Conservation (phyloP, 768 basidiomycete genomes). For the Coprinellus aureogranulatus region DNA sequence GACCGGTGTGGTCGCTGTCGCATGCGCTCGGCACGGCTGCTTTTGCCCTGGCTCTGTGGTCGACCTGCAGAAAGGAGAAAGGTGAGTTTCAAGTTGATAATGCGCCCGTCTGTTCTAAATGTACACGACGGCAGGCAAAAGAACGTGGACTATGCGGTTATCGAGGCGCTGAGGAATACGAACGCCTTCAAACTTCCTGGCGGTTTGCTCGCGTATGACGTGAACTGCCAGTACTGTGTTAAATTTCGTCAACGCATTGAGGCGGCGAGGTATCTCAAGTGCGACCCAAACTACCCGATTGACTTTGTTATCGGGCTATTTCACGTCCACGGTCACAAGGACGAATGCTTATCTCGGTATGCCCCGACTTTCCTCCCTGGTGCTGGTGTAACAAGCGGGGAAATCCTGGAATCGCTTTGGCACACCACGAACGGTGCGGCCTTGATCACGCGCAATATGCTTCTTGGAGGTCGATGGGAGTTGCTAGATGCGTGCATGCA, state of each 20-base stretch:
- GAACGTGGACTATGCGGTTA: neutral
- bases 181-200: neutral
- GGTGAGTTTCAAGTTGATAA: no score
- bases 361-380: slow-evolving; percentile 13
- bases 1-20: neutral
- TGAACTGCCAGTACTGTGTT: slow-evolving; percentile 16
- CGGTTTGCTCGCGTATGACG: slow-evolving; percentile 2
- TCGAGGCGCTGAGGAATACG: neutral
- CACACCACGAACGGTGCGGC: slow-evolving; percentile 12
- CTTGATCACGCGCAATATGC: slow-evolving; percentile 5
- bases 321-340: slow-evolving; percentile 24
- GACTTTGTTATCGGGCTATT: slow-evolving; percentile 8
- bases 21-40: neutral
- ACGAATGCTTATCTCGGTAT: slow-evolving; percentile 22
- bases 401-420: slow-evolving; percentile 21
- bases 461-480: slow-evolving; percentile 14
- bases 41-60: neutral
- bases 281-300: neutral
- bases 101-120: no score
- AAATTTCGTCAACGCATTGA: slow-evolving; percentile 7
- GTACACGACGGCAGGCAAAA: slow-evolving; percentile 11
- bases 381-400: slow-evolving; percentile 8
- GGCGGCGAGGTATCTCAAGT: neutral
- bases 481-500: slow-evolving; percentile 21
- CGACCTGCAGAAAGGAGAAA: neutral